Conservation (phyloP, 345 rosid species). For the Arabidopsis arenosa region DNA sequence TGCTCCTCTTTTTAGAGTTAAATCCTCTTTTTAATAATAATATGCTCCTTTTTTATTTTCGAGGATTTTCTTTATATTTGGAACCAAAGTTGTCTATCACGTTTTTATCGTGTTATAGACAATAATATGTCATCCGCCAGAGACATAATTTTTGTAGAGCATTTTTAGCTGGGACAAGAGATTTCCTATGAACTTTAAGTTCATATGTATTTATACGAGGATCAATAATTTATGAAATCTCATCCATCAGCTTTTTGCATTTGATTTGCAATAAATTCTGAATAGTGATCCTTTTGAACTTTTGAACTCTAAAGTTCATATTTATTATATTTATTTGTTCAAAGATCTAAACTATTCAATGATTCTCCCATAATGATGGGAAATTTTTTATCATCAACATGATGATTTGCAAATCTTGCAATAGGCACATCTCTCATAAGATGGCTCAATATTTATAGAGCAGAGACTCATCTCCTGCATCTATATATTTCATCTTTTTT, state of each 20-base stretch:
- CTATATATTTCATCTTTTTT: not conserved
- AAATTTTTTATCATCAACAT: too few relatives aligned
- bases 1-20: too few relatives aligned
- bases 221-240: not conserved
- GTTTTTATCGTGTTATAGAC: not conserved
- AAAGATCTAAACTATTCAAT: too few relatives aligned
- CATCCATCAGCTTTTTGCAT: not conserved
- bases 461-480: not conserved
- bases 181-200: too few relatives aligned
- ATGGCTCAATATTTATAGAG: too few relatives aligned
- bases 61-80: not conserved
- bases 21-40: not conserved
- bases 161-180: not conserved
- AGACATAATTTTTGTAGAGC: not conserved
- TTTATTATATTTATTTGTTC: too few relatives aligned
- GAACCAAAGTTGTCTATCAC: not conserved
- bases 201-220: not conserved
- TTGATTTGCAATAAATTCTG: not conserved
- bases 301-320: too few relatives aligned
- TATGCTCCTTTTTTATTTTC: not conserved
- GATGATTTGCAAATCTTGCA: too few relatives aligned
- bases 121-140: not conserved
- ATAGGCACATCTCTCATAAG: too few relatives aligned
- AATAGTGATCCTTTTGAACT: not conserved
- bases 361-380: not conserved